phyloP scores from a whole-genome alignment of 192 early-diverging fungal genomes.

The Chytriomyces confervae region DNA sequence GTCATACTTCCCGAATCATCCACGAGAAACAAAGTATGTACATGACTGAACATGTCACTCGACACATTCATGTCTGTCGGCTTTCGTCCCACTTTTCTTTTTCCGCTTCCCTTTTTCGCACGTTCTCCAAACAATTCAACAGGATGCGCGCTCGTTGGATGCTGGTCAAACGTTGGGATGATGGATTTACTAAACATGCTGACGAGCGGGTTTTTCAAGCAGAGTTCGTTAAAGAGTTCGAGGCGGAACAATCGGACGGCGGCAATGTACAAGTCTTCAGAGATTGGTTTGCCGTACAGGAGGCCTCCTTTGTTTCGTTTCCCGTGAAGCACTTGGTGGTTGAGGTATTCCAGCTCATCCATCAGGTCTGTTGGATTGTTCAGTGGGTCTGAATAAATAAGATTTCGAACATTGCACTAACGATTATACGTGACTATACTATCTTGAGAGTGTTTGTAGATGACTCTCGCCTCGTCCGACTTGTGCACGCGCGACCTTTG shows the following conservation, averaged over 20 bases:
- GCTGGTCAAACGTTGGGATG: not conserved
- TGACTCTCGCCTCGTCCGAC: not conserved
- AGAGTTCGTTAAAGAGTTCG: constrained; percentile 1
- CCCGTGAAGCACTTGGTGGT: not conserved
- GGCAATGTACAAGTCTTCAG: not conserved
- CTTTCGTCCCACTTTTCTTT: not conserved
- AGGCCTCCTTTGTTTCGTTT: not conserved
- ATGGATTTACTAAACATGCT: not conserved
- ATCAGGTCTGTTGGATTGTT: not conserved
- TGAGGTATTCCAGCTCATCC: not conserved
- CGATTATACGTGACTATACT: not conserved
- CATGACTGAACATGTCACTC: not conserved
- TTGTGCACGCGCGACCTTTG: not conserved
- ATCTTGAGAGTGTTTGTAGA: not conserved
- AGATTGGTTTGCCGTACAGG: not conserved
- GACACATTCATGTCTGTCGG: not conserved
- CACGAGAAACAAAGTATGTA: constrained; percentile 19
- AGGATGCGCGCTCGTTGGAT: not conserved
- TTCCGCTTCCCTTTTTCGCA: no score
- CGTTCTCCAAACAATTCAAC: not conserved
- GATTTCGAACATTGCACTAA: not conserved
- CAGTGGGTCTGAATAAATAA: not conserved
- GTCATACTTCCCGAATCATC: constrained; percentile 14
- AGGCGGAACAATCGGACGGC: constrained; percentile 1
- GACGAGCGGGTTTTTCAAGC: not conserved